Base-by-base conservation (phyloP, 176 grass and related monocot genomes). In the Poa annua region DNA sequence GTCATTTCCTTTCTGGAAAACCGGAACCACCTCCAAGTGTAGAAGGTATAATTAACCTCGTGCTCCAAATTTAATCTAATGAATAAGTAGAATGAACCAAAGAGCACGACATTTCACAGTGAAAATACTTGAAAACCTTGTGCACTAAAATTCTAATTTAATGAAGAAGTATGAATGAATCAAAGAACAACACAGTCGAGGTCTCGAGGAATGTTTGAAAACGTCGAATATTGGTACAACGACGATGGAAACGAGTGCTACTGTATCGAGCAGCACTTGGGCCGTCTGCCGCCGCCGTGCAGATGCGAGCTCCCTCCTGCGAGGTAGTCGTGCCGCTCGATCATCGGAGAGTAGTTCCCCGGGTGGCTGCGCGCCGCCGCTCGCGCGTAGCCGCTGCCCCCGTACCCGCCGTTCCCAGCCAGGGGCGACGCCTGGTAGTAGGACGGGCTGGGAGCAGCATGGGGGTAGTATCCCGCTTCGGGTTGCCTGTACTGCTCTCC, bases 321-420 rank as follows among this genome's bases (percentile, higher is more conserved):
- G 35, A 1, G 4, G 49, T 52, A 2, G 66, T 71, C 66, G 56
- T 83, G 81, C 81, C 71, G 71, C 71, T 75, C 59, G 57, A 84
- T 51, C 81, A 84, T 76, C 70, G 81, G 81, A 19, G 81, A 84
- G 81, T 84, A 84, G 71, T 76, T 84, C 32, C 3, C 81, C 57
- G 81, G 81, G 57, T 84, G 71, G 71, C 71, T 76, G 44, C 32
- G 71, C 44, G 81, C 81, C 71, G 35, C 81, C 26, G 80, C 72
- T 20, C 15, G 63, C 32, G 63, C 50, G 64, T 76, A 76, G 77
- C 50, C 22, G 49, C 69, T 38, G 71, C 45, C 33, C 24, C 73
- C 80, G 21, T 88, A 85, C 4, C 71, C 49, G 36, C 26, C 68
- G 12, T 67, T 32, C 15, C 65, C 81, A 0, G 51, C 70, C 67